Base-by-base conservation (phyloP, 2,329 filamentous ascomycete genomes). In the Celoporthe dispersa region DNA sequence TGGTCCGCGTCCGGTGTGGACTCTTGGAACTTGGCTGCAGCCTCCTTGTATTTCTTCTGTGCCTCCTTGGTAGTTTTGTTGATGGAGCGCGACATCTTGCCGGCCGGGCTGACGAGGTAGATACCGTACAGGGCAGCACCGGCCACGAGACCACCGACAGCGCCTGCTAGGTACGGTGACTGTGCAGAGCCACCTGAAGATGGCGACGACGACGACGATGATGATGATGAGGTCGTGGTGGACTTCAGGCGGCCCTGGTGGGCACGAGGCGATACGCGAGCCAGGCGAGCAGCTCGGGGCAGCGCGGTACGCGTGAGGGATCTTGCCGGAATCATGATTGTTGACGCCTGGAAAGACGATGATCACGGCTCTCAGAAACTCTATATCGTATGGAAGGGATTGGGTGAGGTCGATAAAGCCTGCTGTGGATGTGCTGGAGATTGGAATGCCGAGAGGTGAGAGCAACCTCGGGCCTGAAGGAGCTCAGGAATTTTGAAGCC, bases 1-100 rank as follows among this genome's bases (percentile, higher is more conserved):
- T 92, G 85, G 72, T 92, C 90, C 19, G 90, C 85, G 71, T 88
- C 85, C 0, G 92, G 91, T 0, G 90, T 87, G 61, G 85, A 84
- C 68, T 90, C 80, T 73, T 90, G 86, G 7, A 92, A 82, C 76
- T 88, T 88, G 73, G 88, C 81, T 44, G 86, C 85, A 1, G 90
- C 86, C 9, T 84, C 82, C 53, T 89, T 80, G 78, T 91, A 87
- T 76, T 91, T 88, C 67, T 83, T 80, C 77, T 89, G 86, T 2
- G 89, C 87, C 67, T 89, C 84, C 67, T 85, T 84, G 12, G 83
- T 81, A 3, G 84, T 69, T 31, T 64, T 70, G 70, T 71, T 71
- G 55, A 71, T 64, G 16, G 68, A 68, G 14, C 68, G 64, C 5
- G 83, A 64, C 1, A 71, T 44, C 66, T 73, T 81, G 70, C 81